Evolutionary conservation across 306 rosid genomes (phyloP).

Genomic region (Cucumis hystrix): DNA sequence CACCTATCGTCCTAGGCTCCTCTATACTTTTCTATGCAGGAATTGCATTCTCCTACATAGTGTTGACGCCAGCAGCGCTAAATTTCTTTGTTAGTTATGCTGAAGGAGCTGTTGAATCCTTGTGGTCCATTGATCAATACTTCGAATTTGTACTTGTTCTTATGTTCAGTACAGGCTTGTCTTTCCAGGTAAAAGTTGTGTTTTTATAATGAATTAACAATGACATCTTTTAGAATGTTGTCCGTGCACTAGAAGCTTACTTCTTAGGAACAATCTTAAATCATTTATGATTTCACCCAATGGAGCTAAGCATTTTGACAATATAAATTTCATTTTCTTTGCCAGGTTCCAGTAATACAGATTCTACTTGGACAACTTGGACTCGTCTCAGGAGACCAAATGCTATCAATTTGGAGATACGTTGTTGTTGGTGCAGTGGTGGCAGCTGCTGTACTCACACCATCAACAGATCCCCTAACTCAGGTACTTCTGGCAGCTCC

Average conservation of each 20-base stretch:
- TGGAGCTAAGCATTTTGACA: neutral
- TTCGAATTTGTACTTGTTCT: conserved; percentile 93
- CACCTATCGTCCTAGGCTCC: conserved; percentile 85
- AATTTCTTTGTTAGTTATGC: conserved; percentile 79
- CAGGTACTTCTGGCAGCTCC: conserved; percentile 82
- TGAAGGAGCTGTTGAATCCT: conserved; percentile 88
- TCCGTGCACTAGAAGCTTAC: neutral
- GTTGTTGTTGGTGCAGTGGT: conserved; percentile 93
- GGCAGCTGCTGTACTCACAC: conserved; percentile 75
- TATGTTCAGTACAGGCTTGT: conserved; percentile 95
- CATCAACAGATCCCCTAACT: conserved; percentile 87
- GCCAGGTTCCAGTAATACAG: conserved; percentile 82
- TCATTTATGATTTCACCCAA: neutral
- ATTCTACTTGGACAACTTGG: conserved; percentile 77
- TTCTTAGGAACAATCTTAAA: neutral
- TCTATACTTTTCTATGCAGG: conserved; percentile 92
- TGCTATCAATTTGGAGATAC: conserved; percentile 95
- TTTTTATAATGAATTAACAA: neutral
- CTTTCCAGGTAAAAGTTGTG: conserved; percentile 72
- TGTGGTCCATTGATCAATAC: conserved; percentile 98
- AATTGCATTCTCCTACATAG: conserved; percentile 67
- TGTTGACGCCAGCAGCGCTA: conserved; percentile 84
- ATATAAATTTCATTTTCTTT: conserved; percentile 4
- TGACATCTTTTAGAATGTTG: neutral
- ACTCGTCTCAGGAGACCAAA: conserved; percentile 74